A percentile compares a stretch with the other conserved stretches of the same genome.
Evolutionary conservation across 306 rosid species (phyloP).

Genomic region (Lithocarpus polystachyus): DNA sequence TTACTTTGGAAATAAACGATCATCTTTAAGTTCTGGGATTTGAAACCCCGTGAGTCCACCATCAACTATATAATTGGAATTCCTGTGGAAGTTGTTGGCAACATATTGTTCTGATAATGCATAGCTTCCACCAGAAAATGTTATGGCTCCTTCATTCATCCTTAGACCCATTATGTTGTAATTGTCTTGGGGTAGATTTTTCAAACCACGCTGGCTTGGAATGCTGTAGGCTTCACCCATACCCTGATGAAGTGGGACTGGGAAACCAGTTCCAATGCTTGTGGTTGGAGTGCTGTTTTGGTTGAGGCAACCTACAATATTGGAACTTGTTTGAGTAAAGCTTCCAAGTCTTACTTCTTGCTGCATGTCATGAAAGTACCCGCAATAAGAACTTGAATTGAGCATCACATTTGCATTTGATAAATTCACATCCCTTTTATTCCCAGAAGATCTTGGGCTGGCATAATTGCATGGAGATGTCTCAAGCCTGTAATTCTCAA

Average conservation of each 20-base stretch:
- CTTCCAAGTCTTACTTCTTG: constrained; percentile 19
- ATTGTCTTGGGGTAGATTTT: constrained; percentile 1
- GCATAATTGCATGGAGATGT: constrained; percentile 9
- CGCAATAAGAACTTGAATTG: constrained; percentile 6
- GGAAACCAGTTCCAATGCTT: constrained; percentile 17
- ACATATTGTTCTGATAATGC: constrained; percentile 15
- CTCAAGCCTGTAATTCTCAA: not conserved
- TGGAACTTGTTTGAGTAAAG: constrained; percentile 5
- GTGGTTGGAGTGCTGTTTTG: constrained; percentile 11
- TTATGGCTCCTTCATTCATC: constrained; percentile 20
- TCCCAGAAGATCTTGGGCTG: constrained; percentile 3
- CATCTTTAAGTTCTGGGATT: constrained; percentile 9
- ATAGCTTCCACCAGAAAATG: constrained; percentile 14
- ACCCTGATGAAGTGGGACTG: constrained; percentile 15
- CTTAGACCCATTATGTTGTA: constrained; percentile 10
- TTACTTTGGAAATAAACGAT: constrained; percentile 16
- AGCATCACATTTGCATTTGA: constrained; percentile 7
- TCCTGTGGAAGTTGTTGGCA: constrained; percentile 4
- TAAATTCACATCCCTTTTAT: not conserved
- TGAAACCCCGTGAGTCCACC: constrained; percentile 1
- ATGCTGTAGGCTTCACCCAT: not conserved
- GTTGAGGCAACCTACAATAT: not conserved
- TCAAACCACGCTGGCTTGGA: constrained; percentile 19
- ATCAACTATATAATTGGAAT: constrained; percentile 1
- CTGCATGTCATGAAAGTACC: constrained; percentile 5